These are phyloP conservation scores for Quercus berberidifolia DNA, from an alignment of 306 rosid species.

Conservation along the genomic window DNA sequence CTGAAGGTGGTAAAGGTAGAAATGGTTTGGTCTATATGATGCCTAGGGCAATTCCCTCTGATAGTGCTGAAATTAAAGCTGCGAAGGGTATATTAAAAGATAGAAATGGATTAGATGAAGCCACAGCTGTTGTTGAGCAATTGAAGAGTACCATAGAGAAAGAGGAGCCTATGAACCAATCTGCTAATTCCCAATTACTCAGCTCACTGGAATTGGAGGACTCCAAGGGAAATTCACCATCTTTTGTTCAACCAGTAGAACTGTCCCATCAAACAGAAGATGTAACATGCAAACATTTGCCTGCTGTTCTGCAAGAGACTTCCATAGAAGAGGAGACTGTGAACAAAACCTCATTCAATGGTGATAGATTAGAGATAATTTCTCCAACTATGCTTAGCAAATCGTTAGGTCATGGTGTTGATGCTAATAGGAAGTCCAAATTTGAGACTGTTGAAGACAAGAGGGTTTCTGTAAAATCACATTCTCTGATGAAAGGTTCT, in stretches of 20 bases:
- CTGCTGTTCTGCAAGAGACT: slow-evolving; percentile 36
- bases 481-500: slow-evolving; percentile 48
- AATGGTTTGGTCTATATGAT: slow-evolving; percentile 8
- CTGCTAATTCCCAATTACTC: slow-evolving; percentile 40
- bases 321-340: slow-evolving; percentile 29
- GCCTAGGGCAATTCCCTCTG: slow-evolving; percentile 24
- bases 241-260: slow-evolving; percentile 43
- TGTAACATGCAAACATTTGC: slow-evolving; percentile 35
- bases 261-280: slow-evolving; percentile 50
- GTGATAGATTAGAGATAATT: slow-evolving; percentile 25
- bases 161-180: slow-evolving; percentile 44
- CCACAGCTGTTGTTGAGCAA: slow-evolving; percentile 25
- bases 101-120: slow-evolving; percentile 34
- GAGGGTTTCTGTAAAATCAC: slow-evolving; percentile 36
- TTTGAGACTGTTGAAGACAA: slow-evolving; percentile 45
- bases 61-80: slow-evolving; percentile 27
- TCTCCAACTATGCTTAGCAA: slow-evolving; percentile 31
- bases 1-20: slow-evolving; percentile 40
- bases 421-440: slow-evolving; percentile 40
- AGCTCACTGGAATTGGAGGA: slow-evolving; percentile 45
- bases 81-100: slow-evolving; percentile 26
- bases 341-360: slow-evolving; percentile 40
- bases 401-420: slow-evolving; percentile 33
- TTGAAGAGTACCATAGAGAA: slow-evolving; percentile 28
- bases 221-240: slow-evolving; percentile 32